phyloP scores from a whole-genome alignment of 257 asterid species.

The Nemophila menziesii region DNA sequence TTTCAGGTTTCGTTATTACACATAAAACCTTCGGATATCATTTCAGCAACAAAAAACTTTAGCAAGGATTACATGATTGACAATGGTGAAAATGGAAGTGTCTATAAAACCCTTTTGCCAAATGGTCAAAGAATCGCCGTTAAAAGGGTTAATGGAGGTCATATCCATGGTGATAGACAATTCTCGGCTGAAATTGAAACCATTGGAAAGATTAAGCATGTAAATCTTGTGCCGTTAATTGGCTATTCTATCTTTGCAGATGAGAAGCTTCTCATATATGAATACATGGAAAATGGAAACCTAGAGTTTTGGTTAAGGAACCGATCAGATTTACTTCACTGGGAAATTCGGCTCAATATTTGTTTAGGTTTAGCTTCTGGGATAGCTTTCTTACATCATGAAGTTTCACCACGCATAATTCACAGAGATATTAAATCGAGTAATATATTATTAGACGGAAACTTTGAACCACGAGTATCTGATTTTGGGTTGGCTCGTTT shows the following conservation, averaged over 20 bases:
- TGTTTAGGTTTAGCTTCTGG: slow-evolving; percentile 60
- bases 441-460: no score
- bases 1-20: no score
- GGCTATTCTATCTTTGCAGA: slow-evolving; percentile 61
- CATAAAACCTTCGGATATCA: no score
- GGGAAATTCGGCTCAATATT: slow-evolving; percentile 70
- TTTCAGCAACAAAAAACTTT: no score
- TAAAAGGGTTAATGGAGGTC: slow-evolving; percentile 58
- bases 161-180: slow-evolving; percentile 52
- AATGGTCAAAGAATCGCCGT: slow-evolving; percentile 48
- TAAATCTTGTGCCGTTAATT: slow-evolving; percentile 48
- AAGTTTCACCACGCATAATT: slow-evolving; percentile 63
- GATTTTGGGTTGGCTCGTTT: slow-evolving; percentile 81
- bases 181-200: slow-evolving; percentile 82
- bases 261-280: slow-evolving; percentile 51
- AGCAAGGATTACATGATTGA: slow-evolving; percentile 66
- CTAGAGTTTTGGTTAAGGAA: slow-evolving; percentile 58
- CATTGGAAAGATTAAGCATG: slow-evolving; percentile 64
- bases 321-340: slow-evolving; percentile 35
- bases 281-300: no score
- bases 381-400: slow-evolving; percentile 69
- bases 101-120: slow-evolving; percentile 43
- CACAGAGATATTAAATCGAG: slow-evolving; percentile 75
- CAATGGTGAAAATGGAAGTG: slow-evolving; percentile 74
- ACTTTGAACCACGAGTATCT: slow-evolving; percentile 51